A percentile compares a stretch with the other conserved stretches of the same genome.
These are phyloP conservation scores for Drechslerella dactyloides DNA, from an alignment of 2,329 filamentous ascomycete species.

Conservation along the genomic window DNA sequence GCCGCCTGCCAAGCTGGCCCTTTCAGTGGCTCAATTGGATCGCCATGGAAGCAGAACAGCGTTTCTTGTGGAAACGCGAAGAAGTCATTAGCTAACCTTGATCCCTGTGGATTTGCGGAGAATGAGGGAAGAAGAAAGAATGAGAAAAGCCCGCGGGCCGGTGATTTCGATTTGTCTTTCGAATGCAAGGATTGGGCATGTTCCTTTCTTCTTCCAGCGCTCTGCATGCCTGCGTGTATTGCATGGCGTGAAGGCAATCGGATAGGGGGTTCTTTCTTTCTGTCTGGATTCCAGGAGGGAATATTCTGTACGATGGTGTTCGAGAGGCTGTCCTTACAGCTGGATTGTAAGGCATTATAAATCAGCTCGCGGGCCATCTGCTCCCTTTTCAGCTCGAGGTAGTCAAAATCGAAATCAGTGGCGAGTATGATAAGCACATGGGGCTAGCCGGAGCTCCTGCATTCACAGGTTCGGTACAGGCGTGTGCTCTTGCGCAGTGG, in stretches of 20 bases:
- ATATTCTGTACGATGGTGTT: no score
- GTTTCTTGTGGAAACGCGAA: background rate
- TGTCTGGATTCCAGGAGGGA: background rate
- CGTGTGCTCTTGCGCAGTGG: no score
- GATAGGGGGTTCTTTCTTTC: background rate
- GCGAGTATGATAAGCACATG: no score
- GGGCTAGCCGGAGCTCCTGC: no score
- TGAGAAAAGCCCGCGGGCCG: conserved; percentile 1
- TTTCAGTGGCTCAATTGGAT: background rate
- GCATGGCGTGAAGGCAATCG: background rate
- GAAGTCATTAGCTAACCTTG: background rate
- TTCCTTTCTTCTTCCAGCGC: background rate
- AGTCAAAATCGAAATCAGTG: no score
- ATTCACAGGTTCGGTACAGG: no score
- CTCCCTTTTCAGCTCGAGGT: no score
- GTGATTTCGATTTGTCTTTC: background rate
- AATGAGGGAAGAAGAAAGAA: no score
- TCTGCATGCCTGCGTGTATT: background rate
- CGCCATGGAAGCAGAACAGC: background rate
- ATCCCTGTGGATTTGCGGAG: no score
- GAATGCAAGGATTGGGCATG: background rate
- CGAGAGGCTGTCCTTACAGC: no score
- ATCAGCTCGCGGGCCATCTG: no score
- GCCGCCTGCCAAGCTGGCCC: background rate
- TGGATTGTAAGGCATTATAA: no score